A percentile compares a stretch with the other conserved stretches of the same genome.
phyloP scores from a whole-genome alignment of 176 grass and related monocot species.

The Zea mays region Zm-B73-REFERENCE-NAM-5.0 NC_050102.1:86896501-86897000 shows the following conservation, averaged over 20 bases:
- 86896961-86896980: slow-evolving; percentile 37
- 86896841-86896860: not conserved
- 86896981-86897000: not conserved
- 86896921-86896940: slow-evolving; percentile 27
- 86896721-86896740: not conserved
- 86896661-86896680: too few relatives aligned
- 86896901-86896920: slow-evolving; percentile 90
- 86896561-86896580: too few relatives aligned
- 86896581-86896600: too few relatives aligned
- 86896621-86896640: too few relatives aligned
- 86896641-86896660: not conserved
- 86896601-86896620: too few relatives aligned
- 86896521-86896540: too few relatives aligned
- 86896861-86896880: not conserved
- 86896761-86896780: not conserved
- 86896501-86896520: not conserved
- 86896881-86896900: slow-evolving; percentile 65
- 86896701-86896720: not conserved
- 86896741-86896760: not conserved
- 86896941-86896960: not conserved
- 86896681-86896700: not conserved
- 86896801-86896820: not conserved
- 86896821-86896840: not conserved
- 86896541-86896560: too few relatives aligned
- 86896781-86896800: not conserved